phyloP scores from a whole-genome alignment of 78 protist genomes.

The Dictyostelium firmibasis region DNA sequence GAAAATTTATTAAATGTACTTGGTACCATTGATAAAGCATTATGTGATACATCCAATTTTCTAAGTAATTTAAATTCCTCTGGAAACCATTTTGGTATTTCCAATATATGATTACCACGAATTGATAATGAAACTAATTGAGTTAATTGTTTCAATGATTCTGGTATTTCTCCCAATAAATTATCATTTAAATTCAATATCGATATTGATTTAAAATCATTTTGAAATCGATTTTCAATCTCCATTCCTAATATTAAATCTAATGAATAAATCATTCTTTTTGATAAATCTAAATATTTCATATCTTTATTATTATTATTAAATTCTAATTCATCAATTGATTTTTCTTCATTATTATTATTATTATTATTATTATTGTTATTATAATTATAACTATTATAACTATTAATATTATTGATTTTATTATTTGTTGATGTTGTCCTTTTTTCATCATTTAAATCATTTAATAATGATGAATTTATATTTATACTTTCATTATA shows the following conservation, averaged over 20 bases:
- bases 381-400: background rate
- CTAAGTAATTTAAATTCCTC: background rate
- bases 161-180: constrained; percentile 63
- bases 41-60: constrained; percentile 21
- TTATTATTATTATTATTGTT: background rate
- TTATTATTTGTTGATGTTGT: background rate
- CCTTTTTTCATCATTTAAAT: constrained; percentile 21
- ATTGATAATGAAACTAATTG: constrained; percentile 17
- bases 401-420: background rate
- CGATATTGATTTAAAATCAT: background rate
- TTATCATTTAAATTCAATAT: constrained; percentile 27
- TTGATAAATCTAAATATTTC: background rate
- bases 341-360: background rate
- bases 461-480: background rate
- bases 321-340: background rate
- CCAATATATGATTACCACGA: constrained; percentile 18
- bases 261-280: background rate
- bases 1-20: background rate
- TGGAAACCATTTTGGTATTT: constrained; percentile 66
- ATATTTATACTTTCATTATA: background rate
- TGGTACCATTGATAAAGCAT: background rate
- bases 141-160: background rate
- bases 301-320: background rate
- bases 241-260: background rate
- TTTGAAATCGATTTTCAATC: background rate